Evolutionary conservation across 2,329 filamentous ascomycete species (phyloP).

Genomic region (Sarocladiaceae sp.): DNA sequence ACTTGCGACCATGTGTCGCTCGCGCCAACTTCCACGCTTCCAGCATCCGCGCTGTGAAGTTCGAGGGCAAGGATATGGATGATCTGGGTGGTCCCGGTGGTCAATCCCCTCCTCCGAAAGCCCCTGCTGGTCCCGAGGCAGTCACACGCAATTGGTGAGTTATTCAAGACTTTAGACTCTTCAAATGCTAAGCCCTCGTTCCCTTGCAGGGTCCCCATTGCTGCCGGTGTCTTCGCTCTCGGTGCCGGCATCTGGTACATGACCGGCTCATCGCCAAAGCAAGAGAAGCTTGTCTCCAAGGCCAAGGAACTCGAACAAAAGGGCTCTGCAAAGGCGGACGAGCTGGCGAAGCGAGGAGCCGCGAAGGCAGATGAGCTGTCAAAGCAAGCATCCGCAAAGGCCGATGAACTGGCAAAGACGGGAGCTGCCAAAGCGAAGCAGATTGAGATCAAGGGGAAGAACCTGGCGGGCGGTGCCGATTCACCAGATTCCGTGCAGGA

Average conservation of each 20-base stretch:
- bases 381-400: no score
- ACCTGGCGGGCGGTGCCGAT: slow-evolving; percentile 10
- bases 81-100: slow-evolving; percentile 30
- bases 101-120: slow-evolving; percentile 22
- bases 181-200: neutral
- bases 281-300: slow-evolving; percentile 12
- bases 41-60: slow-evolving; percentile 14
- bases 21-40: slow-evolving; percentile 16
- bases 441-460: slow-evolving; percentile 8
- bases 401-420: neutral
- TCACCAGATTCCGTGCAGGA: slow-evolving; percentile 13
- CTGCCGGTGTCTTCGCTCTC: slow-evolving; percentile 20
- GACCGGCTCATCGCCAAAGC: slow-evolving; percentile 15
- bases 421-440: neutral
- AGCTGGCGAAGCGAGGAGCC: neutral
- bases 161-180: neutral
- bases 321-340: neutral
- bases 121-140: slow-evolving; percentile 23
- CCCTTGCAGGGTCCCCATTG: slow-evolving; percentile 28
- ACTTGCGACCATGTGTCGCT: slow-evolving; percentile 17
- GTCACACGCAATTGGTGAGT: slow-evolving; percentile 28
- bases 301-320: slow-evolving; percentile 18
- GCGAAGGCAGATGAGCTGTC: slow-evolving; percentile 5
- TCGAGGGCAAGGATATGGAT: slow-evolving; percentile 13
- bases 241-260: slow-evolving; percentile 24